phyloP scores from a whole-genome alignment of 352 stramenopile genomes.

The Pythium biforme region DNA sequence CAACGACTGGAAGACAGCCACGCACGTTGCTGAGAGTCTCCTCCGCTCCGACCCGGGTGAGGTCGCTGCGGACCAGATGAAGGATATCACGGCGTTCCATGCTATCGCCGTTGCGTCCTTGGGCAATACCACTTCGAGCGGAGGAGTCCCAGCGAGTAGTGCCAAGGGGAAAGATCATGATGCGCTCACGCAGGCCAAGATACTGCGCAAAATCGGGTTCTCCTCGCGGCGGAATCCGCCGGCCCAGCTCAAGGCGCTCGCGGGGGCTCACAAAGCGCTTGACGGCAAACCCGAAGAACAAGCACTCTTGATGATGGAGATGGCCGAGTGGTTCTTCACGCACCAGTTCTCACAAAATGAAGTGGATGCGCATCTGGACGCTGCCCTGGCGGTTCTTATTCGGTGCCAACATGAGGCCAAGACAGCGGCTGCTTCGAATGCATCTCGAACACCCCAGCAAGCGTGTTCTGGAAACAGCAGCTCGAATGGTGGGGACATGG shows the following conservation, averaged over 20 bases:
- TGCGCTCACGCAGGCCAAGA: conserved; percentile 53
- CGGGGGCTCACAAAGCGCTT: conserved; percentile 56
- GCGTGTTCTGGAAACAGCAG: not conserved
- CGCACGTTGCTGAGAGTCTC: conserved; percentile 26
- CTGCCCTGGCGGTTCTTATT: conserved; percentile 44
- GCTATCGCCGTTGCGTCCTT: conserved; percentile 64
- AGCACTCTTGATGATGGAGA: conserved; percentile 64
- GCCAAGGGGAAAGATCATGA: conserved; percentile 42
- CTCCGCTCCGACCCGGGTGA: not conserved
- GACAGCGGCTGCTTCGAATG: not conserved
- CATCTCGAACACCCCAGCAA: not conserved
- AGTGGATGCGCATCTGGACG: conserved; percentile 52
- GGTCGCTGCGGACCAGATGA: conserved; percentile 30
- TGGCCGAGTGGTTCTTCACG: conserved; percentile 85
- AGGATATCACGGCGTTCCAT: conserved; percentile 51
- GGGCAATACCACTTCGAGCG: conserved; percentile 27
- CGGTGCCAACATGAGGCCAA: conserved; percentile 28
- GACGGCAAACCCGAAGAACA: conserved; percentile 61
- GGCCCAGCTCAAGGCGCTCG: conserved; percentile 55
- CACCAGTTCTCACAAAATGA: conserved; percentile 64
- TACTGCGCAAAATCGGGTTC: conserved; percentile 65
- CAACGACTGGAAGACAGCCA: conserved; percentile 42
- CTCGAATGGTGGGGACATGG: not conserved
- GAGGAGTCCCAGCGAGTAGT: conserved; percentile 6
- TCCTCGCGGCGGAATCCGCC: conserved; percentile 56